Evolutionary conservation across 129 eudicot genomes (phyloP), one percentile per base, ranked within the genome.

Genomic region (Centella asiatica): DNA sequence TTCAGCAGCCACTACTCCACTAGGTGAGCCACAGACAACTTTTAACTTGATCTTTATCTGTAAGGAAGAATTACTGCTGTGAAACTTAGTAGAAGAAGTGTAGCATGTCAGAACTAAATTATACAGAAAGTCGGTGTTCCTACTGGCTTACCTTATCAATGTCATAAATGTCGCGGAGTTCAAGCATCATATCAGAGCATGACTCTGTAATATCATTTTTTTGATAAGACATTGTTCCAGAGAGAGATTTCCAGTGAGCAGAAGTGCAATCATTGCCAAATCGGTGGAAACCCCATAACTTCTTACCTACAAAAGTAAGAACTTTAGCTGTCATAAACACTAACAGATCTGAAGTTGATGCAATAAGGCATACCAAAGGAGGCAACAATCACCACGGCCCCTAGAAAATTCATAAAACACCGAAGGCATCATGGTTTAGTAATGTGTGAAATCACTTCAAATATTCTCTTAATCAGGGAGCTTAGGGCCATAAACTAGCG

Each of bases 1-100:
- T 83, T 89, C 97, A 64, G 86, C 77, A 19, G 92, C 95, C 65
- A 89, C 92, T 1, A 69, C 86, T 76, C 95, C 97, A 37, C 68
- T 53, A 18, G 54, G 46, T 34, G 75, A 62, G 45, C 75, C 88
- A 15, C 83, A 83, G 40, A 89, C 68, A 62, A 85, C 88, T 74
- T 89, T 89, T 55, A 85, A 64, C 83, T 80, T 89, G 73, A 85
- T 65, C 45, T 67, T 82, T 72, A 85, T 79, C 97, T 89, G 69
- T 52, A 15, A 62, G 66, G 29, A 62, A 34, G 44, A 67, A 25
- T 66, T 20, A 6, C 25, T 18, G 14, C 12, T 36, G 45, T 32
- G 18, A 20, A 9, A 47, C 29, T 39, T 18, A 63, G 44, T 14
- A 53, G 17, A 39, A 20, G 32, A 56, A 8, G 25, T 25, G 9